Base-by-base conservation (phyloP, 2,329 filamentous ascomycete species). In the Graphilbum ipis-grandicollis region DNA sequence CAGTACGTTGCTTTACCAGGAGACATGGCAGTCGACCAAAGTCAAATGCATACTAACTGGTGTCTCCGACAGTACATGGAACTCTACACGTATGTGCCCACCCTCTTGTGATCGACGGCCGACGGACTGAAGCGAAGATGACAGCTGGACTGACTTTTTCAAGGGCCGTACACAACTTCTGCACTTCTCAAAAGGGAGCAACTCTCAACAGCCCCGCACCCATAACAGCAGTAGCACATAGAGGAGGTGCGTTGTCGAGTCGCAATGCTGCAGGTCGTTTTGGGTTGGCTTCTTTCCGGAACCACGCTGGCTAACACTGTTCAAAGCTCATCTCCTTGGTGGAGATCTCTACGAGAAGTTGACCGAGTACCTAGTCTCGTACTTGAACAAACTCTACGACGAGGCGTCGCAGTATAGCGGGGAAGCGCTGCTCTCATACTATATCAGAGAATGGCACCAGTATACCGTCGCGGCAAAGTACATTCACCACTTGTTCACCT, bases 401-500 rank as follows among this genome's bases (percentile, higher is more conserved):
- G 63, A 79, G 45, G 92, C 86, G 39, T 75, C 79, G 51, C 69
- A 70, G 26, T 86, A 94, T 54, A 71, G 77, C 35, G 88, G 96
- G 50, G 90, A 98, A 57, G 84, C 86, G 2, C 67, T 98, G 9
- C 69, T 98, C 21, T 68, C 70, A 17, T 96, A 88, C 58, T 98
- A 98, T 56, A 98, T 96, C 56, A 75, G 80, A 52, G 86, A 98
- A 66, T 98, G 90, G 90, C 76, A 79, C 46, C 74, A 90, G 42
- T 98, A 94, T 60, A 98, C 90, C 2, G 83, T 81, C 13, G 88
- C 90, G 1, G 90, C 86, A 41, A 93, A 92, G 57, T 98, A 93
- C 60, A 90, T 94, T 55, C 92, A 98, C 57, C 88, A 98, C 54
- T 64, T 98, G 8, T 98, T 98, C 65, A 68, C 79, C 37, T 98